These are phyloP conservation scores for Cocos nucifera DNA, from an alignment of 176 grass and related monocot species.

Conservation along the genomic window DNA sequence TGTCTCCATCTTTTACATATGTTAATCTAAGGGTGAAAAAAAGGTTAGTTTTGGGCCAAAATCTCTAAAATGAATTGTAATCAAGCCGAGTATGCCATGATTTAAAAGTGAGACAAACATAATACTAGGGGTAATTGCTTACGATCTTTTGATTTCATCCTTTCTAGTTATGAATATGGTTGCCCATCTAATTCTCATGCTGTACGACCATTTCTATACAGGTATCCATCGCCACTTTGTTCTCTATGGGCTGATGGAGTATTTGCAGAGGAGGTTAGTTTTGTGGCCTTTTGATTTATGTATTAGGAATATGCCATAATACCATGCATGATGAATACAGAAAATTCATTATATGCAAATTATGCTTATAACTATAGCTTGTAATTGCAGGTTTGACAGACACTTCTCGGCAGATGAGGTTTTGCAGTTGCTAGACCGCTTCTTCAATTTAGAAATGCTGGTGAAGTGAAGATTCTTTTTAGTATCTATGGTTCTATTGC, in stretches of 20 bases:
- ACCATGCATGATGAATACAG: slow-evolving; percentile 1
- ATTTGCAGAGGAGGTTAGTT: slow-evolving; percentile 52
- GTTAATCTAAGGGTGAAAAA: too few species aligned
- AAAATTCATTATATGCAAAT: not conserved
- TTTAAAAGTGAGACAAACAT: too few species aligned
- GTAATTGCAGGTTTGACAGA: slow-evolving; percentile 49
- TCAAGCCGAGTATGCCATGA: too few species aligned
- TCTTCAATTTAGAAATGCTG: slow-evolving; percentile 97
- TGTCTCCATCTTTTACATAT: too few species aligned
- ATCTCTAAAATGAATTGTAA: too few species aligned
- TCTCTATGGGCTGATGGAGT: slow-evolving; percentile 86
- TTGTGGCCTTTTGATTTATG: not conserved
- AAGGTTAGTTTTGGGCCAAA: too few species aligned
- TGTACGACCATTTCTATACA: slow-evolving; percentile 10
- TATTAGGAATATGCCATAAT: not conserved
- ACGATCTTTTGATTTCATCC: too few species aligned
- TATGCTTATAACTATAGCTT: not conserved
- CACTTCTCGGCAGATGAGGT: slow-evolving; percentile 81
- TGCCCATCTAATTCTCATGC: too few species aligned
- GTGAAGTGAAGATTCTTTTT: slow-evolving; percentile 26
- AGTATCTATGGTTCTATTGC: too few species aligned
- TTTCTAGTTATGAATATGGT: not conserved
- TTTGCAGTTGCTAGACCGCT: slow-evolving; percentile 71
- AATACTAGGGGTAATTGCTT: too few species aligned
- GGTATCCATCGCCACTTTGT: slow-evolving; percentile 90